phyloP scores from a whole-genome alignment of 768 basidiomycete species.

The Lactifluus pinguis region DNA sequence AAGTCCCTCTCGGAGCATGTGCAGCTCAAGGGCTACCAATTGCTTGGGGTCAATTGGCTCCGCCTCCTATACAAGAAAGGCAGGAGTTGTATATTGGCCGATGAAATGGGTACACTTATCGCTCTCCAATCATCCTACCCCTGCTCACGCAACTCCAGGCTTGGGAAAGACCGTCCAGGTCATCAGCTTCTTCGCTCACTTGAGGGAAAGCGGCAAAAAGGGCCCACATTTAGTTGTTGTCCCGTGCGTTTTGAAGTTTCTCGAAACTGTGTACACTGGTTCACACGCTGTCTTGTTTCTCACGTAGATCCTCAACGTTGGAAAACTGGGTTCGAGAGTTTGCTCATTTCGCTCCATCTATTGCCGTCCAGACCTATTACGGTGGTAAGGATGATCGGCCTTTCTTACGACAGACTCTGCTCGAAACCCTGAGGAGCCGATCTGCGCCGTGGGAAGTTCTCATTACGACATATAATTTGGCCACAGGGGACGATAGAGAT shows the following conservation, averaged over 20 bases:
- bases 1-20: constrained; percentile 54
- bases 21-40: constrained; percentile 89
- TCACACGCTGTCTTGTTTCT: not conserved
- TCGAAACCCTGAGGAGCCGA: constrained; percentile 45
- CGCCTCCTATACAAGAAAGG: constrained; percentile 72
- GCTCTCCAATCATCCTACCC: constrained; percentile 10
- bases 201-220: constrained; percentile 66
- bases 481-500: constrained; percentile 79
- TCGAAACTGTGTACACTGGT: not conserved
- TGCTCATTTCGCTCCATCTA: constrained; percentile 75
- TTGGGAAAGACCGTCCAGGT: constrained; percentile 99
- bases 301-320: constrained; percentile 76
- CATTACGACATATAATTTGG: constrained; percentile 92
- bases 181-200: constrained; percentile 88
- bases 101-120: constrained; percentile 85
- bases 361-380: constrained; percentile 87
- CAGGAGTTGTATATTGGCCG: constrained; percentile 91
- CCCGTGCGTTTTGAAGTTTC: constrained; percentile 51
- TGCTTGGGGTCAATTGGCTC: constrained; percentile 97
- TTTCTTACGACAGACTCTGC: constrained; percentile 59
- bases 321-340: constrained; percentile 99
- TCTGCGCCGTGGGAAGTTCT: constrained; percentile 81
- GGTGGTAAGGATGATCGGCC: constrained; percentile 84
- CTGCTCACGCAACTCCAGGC: constrained; percentile 38
- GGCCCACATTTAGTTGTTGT: constrained; percentile 94